phyloP scores from a whole-genome alignment of 1,139 yeast species.

The Suhomyces choctaworum region DNA sequence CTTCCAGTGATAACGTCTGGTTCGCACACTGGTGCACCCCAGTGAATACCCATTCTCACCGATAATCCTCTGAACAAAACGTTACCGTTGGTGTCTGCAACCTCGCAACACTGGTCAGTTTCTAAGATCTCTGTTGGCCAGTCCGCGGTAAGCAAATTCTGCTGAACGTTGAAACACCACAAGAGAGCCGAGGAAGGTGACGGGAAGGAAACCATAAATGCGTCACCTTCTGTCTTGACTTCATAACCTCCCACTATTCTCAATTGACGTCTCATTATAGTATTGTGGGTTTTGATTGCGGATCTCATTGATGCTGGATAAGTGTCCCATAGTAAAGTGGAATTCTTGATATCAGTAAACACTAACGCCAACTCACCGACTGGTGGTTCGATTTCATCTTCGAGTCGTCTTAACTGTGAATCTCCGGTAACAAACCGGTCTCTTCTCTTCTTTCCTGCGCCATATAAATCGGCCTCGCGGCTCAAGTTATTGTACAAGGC shows the following conservation, averaged over 20 bases:
- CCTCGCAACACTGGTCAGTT: constrained; percentile 80
- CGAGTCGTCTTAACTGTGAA: constrained; percentile 75
- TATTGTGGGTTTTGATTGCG: constrained; percentile 91
- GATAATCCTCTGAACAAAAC: constrained; percentile 82
- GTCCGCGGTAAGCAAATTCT: constrained; percentile 75
- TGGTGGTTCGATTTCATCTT: constrained; percentile 94
- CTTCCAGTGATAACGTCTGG: constrained; percentile 91
- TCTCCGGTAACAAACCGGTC: constrained; percentile 64
- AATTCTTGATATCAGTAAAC: constrained; percentile 94
- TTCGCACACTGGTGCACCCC: constrained; percentile 98
- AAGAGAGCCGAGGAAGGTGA: constrained; percentile 86
- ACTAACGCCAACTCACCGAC: constrained; percentile 93
- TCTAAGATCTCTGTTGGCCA: constrained; percentile 96
- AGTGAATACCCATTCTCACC: constrained; percentile 96
- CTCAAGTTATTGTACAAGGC: constrained; percentile 44
- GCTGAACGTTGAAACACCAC: constrained; percentile 95
- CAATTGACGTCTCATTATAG: constrained; percentile 89
- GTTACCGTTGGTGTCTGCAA: constrained; percentile 65
- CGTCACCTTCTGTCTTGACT: constrained; percentile 99
- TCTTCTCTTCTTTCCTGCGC: constrained; percentile 54
- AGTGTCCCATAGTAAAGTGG: constrained; percentile 91
- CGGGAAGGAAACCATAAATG: constrained; percentile 97
- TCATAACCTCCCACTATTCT: constrained; percentile 96
- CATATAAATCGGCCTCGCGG: constrained; percentile 41
- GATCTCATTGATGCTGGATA: constrained; percentile 95